A percentile compares a stretch with the other conserved stretches of the same genome.
Conservation (phyloP, 371 early-diverging fungal genomes). For the Nematocida ironsii region DNA sequence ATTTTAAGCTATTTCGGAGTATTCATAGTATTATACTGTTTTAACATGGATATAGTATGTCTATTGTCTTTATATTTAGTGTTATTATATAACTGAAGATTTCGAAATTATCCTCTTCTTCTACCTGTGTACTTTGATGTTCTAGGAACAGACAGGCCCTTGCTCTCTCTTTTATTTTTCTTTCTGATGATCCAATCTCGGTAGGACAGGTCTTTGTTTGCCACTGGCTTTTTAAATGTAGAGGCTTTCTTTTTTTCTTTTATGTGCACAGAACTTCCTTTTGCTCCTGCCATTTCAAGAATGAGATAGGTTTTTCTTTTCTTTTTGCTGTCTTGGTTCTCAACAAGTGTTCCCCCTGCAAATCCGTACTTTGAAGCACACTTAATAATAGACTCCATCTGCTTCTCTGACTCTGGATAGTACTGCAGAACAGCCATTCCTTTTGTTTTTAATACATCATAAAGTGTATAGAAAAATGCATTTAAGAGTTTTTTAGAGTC, state of each 20-base stretch:
- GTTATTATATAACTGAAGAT: not conserved
- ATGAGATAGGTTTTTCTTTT: slow-evolving; percentile 72
- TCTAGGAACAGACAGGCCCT: slow-evolving; percentile 78
- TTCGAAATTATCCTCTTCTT: slow-evolving; percentile 72
- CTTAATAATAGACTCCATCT: slow-evolving; percentile 83
- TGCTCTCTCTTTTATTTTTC: slow-evolving; percentile 78
- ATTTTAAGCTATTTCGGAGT: not conserved
- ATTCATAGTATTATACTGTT: not conserved
- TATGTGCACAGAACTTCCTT: slow-evolving; percentile 33
- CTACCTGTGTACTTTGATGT: slow-evolving; percentile 92
- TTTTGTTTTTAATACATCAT: slow-evolving; percentile 79
- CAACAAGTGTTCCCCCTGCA: slow-evolving; percentile 87
- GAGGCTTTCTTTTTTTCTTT: not conserved
- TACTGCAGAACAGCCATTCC: slow-evolving; percentile 94
- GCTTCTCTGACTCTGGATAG: slow-evolving; percentile 89
- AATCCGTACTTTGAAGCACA: slow-evolving; percentile 84
- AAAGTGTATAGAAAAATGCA: slow-evolving; percentile 85
- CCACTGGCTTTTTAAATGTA: not conserved
- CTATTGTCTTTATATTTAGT: not conserved
- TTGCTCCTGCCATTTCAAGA: slow-evolving; percentile 43
- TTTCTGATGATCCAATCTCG: slow-evolving; percentile 85
- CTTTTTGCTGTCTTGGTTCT: slow-evolving; percentile 89
- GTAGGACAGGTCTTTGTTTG: slow-evolving; percentile 72
- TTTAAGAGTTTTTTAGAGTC: slow-evolving; percentile 78
- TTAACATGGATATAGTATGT: no score